A percentile compares a stretch with the other conserved stretches of the same genome.
Conservation (phyloP, 2,329 filamentous ascomycete species). For the Cercospora nicotianae region DNA sequence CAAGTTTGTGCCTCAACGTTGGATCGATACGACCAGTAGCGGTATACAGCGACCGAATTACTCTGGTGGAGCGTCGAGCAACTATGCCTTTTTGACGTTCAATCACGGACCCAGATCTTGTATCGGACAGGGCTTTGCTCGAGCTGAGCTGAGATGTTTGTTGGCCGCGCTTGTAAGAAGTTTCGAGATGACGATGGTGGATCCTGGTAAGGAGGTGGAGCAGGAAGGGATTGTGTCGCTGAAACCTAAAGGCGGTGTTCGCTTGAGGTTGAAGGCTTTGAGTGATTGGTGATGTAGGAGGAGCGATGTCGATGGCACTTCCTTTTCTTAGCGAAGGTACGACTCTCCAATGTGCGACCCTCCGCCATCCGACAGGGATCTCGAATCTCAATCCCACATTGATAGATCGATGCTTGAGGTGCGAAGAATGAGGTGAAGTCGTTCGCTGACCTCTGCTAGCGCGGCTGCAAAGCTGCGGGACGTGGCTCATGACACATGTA, state of each 20-base stretch:
- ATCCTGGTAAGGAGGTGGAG: constrained; percentile 30
- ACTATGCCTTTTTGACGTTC: constrained; percentile 30
- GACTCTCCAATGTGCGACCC: too few species aligned
- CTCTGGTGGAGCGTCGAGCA: constrained; percentile 72
- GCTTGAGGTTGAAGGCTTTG: constrained; percentile 26
- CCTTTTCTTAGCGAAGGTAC: too few species aligned
- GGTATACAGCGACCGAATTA: constrained; percentile 39
- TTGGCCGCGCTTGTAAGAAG: constrained; percentile 32
- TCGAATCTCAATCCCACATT: too few species aligned
- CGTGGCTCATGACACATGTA: too few species aligned
- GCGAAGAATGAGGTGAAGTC: not conserved
- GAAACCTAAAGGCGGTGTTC: constrained; percentile 33
- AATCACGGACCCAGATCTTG: constrained; percentile 70
- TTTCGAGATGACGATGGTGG: constrained; percentile 31
- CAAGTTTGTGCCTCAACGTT: constrained; percentile 47
- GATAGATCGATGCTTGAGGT: not conserved
- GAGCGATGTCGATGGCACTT: not conserved
- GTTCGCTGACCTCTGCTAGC: not conserved
- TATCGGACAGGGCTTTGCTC: constrained; percentile 75
- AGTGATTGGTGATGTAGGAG: constrained; percentile 20
- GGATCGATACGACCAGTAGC: constrained; percentile 42
- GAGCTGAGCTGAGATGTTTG: constrained; percentile 35
- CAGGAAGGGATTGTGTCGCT: constrained; percentile 30
- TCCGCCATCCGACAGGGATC: too few species aligned
- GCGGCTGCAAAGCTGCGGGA: not conserved